These are phyloP conservation scores for Xylariaceae sp. DNA, from an alignment of 2,329 filamentous ascomycete species.

Conservation along the genomic window DNA sequence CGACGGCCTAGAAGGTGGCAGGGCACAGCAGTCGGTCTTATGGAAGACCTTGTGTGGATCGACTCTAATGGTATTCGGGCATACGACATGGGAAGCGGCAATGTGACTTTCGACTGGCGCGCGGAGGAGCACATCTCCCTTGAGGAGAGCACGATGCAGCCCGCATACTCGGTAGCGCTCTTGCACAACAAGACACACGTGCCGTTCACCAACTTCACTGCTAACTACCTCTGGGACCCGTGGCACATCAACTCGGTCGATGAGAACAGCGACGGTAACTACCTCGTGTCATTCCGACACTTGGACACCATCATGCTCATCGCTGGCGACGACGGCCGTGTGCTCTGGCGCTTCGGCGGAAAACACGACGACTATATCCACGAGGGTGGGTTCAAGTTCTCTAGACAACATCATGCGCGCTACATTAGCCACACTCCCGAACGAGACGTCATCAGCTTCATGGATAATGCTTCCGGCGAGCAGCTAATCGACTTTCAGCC, in stretches of 20 bases:
- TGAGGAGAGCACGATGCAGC: slow-evolving; percentile 3
- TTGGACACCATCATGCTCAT: slow-evolving; percentile 8
- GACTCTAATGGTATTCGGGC: slow-evolving; percentile 7
- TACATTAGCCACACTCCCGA: slow-evolving; percentile 5
- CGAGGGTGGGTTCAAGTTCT: slow-evolving; percentile 5
- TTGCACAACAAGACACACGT: slow-evolving; percentile 2
- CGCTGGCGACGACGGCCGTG: slow-evolving; percentile 7
- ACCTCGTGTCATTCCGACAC: slow-evolving; percentile 7
- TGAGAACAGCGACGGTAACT: slow-evolving; percentile 7
- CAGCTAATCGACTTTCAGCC: slow-evolving; percentile 3
- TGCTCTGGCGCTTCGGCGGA: slow-evolving; percentile 8
- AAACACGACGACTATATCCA: slow-evolving; percentile 7
- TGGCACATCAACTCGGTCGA: slow-evolving; percentile 9
- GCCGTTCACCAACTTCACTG: slow-evolving; percentile 8
- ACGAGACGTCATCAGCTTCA: slow-evolving; percentile 8
- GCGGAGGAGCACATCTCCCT: slow-evolving; percentile 7
- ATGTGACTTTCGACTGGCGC: slow-evolving; percentile 7
- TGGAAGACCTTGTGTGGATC: slow-evolving; percentile 9
- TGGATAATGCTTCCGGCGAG: slow-evolving; percentile 7
- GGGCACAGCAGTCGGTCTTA: slow-evolving; percentile 5
- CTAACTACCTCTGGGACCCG: slow-evolving; percentile 4
- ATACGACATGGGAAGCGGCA: slow-evolving; percentile 6
- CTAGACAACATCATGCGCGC: slow-evolving; percentile 4
- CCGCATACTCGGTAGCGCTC: slow-evolving; percentile 1
- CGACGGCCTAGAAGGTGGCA: slow-evolving; percentile 4